Percentiles rank a stretch among this genome's conserved stretches.
Conservation (phyloP, 345 rosid genomes). For the Lagerstroemia speciosa region DNA sequence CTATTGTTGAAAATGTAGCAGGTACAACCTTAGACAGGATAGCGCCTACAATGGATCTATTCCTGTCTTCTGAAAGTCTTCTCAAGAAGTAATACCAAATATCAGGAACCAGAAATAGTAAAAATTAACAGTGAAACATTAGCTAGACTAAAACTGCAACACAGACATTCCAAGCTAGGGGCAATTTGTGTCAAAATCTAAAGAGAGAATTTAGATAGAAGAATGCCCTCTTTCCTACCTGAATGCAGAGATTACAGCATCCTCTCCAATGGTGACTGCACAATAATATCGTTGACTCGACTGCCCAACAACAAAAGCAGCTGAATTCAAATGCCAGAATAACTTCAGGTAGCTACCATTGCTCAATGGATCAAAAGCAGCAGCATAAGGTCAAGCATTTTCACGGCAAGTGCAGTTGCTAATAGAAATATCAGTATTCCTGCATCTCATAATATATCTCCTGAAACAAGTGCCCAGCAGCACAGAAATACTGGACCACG, state of each 20-base stretch:
- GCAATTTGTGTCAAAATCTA: background rate
- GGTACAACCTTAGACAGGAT: slow-evolving; percentile 92
- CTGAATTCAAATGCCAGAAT: slow-evolving; percentile 63
- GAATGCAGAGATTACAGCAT: slow-evolving; percentile 90
- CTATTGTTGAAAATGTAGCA: slow-evolving; percentile 83
- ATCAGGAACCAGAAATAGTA: slow-evolving; percentile 3
- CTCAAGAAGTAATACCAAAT: slow-evolving; percentile 10
- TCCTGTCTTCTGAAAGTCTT: slow-evolving; percentile 90
- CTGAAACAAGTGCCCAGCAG: background rate
- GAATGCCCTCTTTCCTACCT: slow-evolving; percentile 36
- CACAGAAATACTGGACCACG: background rate
- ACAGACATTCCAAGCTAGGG: background rate
- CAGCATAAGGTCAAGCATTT: background rate
- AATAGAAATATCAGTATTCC: background rate
- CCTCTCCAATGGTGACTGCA: slow-evolving; percentile 88
- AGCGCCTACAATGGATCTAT: slow-evolving; percentile 82
- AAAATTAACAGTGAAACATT: background rate
- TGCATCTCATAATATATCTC: background rate
- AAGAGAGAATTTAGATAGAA: background rate
- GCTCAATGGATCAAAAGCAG: slow-evolving; percentile 13
- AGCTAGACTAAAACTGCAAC: background rate
- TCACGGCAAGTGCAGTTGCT: background rate
- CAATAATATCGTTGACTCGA: slow-evolving; percentile 90
- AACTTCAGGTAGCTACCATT: slow-evolving; percentile 29
- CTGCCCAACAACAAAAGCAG: slow-evolving; percentile 97